These are phyloP conservation scores for Alectoria sarmentosa DNA, from an alignment of 495 filamentous ascomycete species.

Conservation along the genomic window DNA sequence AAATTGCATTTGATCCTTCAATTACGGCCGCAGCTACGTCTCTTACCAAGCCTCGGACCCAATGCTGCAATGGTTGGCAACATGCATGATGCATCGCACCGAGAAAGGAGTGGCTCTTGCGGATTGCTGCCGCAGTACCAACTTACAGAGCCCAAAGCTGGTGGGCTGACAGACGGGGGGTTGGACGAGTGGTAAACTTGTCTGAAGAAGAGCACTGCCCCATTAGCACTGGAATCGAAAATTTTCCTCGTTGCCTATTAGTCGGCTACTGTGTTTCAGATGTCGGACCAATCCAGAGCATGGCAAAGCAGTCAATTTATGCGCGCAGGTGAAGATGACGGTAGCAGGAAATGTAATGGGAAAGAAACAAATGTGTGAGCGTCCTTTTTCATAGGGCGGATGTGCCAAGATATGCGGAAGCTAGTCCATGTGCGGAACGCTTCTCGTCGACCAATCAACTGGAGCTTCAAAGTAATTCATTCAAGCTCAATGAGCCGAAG, in stretches of 20 bases:
- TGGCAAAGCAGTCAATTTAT: not conserved
- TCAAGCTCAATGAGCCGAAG: not conserved
- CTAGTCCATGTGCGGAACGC: constrained; percentile 10
- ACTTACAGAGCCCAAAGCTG: not conserved
- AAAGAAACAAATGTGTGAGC: not conserved
- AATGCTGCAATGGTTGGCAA: not conserved
- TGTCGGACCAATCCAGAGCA: not conserved
- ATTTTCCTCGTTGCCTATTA: not conserved
- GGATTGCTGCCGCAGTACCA: constrained; percentile 8
- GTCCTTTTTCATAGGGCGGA: constrained; percentile 4
- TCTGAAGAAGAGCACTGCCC: constrained; percentile 13
- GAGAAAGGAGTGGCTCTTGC: not conserved
- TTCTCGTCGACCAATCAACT: constrained; percentile 8
- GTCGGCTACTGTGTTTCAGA: not conserved
- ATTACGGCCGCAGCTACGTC: not conserved
- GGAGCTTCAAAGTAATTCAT: constrained; percentile 5
- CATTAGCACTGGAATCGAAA: not conserved
- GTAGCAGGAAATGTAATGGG: not conserved
- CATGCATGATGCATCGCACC: not conserved
- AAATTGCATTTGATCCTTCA: not conserved
- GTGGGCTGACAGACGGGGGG: constrained; percentile 10
- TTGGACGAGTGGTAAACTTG: not conserved
- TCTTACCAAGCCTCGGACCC: constrained; percentile 2
- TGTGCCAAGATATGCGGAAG: not conserved
- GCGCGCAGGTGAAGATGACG: not conserved